Evolutionary conservation across 2,329 filamentous ascomycete genomes (phyloP).

Genomic region (Colletotrichum acutatum): DNA sequence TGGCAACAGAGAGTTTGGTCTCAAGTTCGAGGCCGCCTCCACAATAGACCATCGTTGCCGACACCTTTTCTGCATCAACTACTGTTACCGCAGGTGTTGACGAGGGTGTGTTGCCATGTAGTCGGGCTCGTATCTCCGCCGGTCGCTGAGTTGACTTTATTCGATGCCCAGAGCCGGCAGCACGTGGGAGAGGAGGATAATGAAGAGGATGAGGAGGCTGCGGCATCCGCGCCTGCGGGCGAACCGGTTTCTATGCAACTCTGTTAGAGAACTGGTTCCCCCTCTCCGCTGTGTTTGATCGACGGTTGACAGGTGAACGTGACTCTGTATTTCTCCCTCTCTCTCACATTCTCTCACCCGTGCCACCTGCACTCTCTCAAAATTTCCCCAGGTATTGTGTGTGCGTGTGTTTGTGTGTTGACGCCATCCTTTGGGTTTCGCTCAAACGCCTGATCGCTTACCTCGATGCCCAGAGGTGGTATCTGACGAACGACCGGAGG

Average conservation of each 20-base stretch:
- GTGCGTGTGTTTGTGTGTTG: neutral
- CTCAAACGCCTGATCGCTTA: neutral
- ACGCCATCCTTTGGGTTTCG: neutral
- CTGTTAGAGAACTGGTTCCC: conserved; percentile 3
- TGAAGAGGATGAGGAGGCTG: neutral
- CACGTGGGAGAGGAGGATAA: neutral
- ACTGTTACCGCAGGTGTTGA: neutral
- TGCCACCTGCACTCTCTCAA: neutral
- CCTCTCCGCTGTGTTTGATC: conserved; percentile 22
- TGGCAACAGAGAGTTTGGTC: conserved; percentile 8
- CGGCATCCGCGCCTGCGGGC: neutral
- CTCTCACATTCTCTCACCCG: neutral
- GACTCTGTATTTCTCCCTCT: neutral
- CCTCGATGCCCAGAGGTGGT: conserved; percentile 10
- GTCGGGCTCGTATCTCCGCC: neutral
- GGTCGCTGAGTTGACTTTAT: neutral
- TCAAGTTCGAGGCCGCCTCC: conserved; percentile 21
- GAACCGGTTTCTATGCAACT: conserved; percentile 6
- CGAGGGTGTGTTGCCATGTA: neutral
- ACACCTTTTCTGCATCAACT: neutral
- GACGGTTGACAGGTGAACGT: neutral
- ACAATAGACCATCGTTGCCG: neutral
- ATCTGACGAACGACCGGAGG: conserved; percentile 13
- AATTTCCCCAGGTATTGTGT: neutral
- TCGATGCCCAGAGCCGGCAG: conserved; percentile 4